Evolutionary conservation across 352 stramenopile species (phyloP), one percentile per base, ranked within the genome.

Genomic region (Phytopythium helicoides): DNA sequence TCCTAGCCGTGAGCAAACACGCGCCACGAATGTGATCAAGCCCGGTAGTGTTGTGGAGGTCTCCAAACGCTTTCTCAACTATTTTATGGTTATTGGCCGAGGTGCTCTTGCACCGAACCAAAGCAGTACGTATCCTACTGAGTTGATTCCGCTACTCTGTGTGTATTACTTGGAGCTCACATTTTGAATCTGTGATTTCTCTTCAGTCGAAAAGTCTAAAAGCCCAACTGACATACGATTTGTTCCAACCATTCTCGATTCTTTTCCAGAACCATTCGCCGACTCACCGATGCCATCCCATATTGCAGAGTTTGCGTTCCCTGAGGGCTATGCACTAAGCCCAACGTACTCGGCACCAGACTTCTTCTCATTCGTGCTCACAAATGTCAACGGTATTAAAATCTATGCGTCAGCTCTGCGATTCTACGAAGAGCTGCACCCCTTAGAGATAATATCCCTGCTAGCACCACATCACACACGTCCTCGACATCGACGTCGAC

Each of bases 301-400:
- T 39, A 73, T 93, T 33, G 76, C 67, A 5, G 77, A 94, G 47
- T 94, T 94, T 46, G 79, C 79, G 1, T 94, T 94, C 60, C 81
- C 84, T 14, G 80, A 91, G 47, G 81, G 84, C 1, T 90, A 87
- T 47, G 49, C 59, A 14, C 60, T 94, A 12, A 81, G 68, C 51
- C 70, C 80, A 38, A 73, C 58, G 9, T 90, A 90, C 47, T 23
- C 61, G 3, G 52, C 73, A 1, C 84, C 84, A 9, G 73, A 78
- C 2, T 88, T 90, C 49, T 92, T 94, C 62, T 87, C 81, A 6
- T 94, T 94, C 54, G 83, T 94, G 40, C 71, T 94, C 25, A 94
- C 83, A 15, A 92, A 94, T 48, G 67, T 92, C 8, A 88, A 64
- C 38, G 84, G 84, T 1, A 63, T 88, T 47, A 89, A 88, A 58